A percentile compares a stretch with the other conserved stretches of the same genome.
phyloP scores from a whole-genome alignment of 1,284 basidiomycete species.

The Moesziomyces parantarcticus region DNA sequence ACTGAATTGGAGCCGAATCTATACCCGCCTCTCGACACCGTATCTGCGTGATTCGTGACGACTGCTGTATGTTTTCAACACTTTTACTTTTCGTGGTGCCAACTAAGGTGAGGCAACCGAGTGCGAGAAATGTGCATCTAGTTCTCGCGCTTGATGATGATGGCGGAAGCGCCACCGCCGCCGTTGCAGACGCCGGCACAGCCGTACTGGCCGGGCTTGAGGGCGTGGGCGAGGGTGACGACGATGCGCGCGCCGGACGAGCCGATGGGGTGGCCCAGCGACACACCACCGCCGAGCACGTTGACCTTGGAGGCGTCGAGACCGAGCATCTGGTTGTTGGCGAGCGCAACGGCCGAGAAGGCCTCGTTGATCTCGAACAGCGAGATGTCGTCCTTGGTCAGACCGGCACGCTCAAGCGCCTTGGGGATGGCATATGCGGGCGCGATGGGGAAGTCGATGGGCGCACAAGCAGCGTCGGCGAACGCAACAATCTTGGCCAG shows the following conservation, averaged over 20 bases:
- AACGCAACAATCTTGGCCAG: conserved; percentile 74
- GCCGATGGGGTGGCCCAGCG: conserved; percentile 77
- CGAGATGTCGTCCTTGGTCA: conserved; percentile 85
- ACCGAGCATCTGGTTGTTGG: conserved; percentile 67
- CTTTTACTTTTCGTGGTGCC: no score
- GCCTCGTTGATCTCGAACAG: conserved; percentile 92
- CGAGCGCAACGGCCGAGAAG: conserved; percentile 68
- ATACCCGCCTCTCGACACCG: no score
- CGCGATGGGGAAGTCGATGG: conserved; percentile 96
- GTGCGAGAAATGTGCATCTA: not conserved
- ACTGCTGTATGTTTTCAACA: no score
- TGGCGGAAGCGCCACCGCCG: conserved; percentile 60
- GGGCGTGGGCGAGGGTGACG: conserved; percentile 89
- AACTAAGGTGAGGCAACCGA: no score
- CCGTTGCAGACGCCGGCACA: conserved; percentile 95
- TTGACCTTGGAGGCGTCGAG: conserved; percentile 87
- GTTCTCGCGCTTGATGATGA: conserved; percentile 58
- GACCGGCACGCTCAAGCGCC: conserved; percentile 86
- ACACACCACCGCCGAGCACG: conserved; percentile 77
- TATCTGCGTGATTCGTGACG: no score
- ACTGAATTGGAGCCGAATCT: no score
- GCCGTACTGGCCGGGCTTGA: conserved; percentile 95
- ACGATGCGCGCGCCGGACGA: conserved; percentile 95
- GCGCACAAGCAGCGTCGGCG: conserved; percentile 94
- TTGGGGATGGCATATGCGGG: conserved; percentile 90